Base-by-base conservation (phyloP, 2,329 filamentous ascomycete genomes). In the Elsinoe ampelina region DNA sequence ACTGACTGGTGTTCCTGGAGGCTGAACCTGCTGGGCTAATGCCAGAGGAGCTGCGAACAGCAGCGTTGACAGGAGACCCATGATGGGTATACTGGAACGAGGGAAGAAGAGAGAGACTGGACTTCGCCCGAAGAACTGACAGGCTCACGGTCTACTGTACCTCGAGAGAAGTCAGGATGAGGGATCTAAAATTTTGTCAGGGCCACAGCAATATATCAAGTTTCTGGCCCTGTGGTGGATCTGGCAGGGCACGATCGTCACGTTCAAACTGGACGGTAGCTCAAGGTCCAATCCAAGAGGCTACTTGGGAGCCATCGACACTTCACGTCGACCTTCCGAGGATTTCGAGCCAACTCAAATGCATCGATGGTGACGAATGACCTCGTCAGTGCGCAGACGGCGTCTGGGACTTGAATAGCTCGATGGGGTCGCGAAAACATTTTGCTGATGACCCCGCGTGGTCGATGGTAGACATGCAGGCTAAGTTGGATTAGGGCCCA, bases 11-110 rank as follows among this genome's bases (percentile, higher is more conserved):
- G 61, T 20, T 47, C 56, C 64, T 57, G 55, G 45, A 58, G 64
- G 60, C 51, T 62, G 58, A 11, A 61, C 57, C 55, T 68, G 65
- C 36, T 56, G 54, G 41, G 64, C 66, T 55, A 64, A 58, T 19
- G 62, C 65, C 41, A 67, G 65, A 50, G 67, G 58, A 34, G 62
- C 65, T 54, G 66, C 66, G 54, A 68, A 59, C 34, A 69, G 61
- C 38, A 61, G 54, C 7, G 54, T 20, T 34, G 36, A 42, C 2
- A 42, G 13, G n/a, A 55, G 26, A 42, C 36, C 52, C 52, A 55
- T 55, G 15, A 26, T 39, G 32, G 48, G 32, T 12, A 19, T 4
- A 12, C 7, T 11, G 19, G 11, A 20, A 51, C 6, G 26, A 52
- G 34, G 39, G 32, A 20, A 36, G 34, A 52, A 39, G 34, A 39